Evolutionary conservation across 2,329 filamentous ascomycete species (phyloP).

Genomic region (Sarocladium kiliense): DNA sequence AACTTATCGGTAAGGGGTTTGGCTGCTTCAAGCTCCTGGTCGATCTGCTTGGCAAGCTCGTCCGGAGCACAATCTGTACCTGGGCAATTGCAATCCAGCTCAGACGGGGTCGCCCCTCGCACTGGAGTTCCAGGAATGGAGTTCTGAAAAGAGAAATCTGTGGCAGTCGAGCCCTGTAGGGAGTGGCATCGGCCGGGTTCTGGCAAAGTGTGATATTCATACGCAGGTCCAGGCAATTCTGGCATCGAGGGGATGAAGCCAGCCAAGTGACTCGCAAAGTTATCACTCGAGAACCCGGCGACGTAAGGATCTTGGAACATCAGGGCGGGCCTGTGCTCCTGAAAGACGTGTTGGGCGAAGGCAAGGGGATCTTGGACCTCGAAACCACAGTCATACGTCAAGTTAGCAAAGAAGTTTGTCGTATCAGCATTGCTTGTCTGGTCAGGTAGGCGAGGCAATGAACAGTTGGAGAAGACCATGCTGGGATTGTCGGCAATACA

Average conservation of each 20-base stretch:
- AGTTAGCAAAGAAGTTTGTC: neutral
- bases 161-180: neutral
- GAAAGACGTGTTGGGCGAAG: slow-evolving; percentile 24
- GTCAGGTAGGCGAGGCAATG: slow-evolving; percentile 19
- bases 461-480: slow-evolving; percentile 20
- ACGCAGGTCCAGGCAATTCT: neutral
- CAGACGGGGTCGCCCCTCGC: slow-evolving; percentile 10
- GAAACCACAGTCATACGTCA: slow-evolving; percentile 20
- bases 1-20: slow-evolving; percentile 19
- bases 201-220: neutral
- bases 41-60: slow-evolving; percentile 11
- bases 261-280: neutral
- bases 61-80: slow-evolving; percentile 12
- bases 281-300: neutral
- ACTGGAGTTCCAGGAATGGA: slow-evolving; percentile 5
- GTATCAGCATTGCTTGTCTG: slow-evolving; percentile 9
- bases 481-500: slow-evolving; percentile 23
- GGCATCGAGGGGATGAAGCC: slow-evolving; percentile 7
- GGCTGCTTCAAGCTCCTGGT: neutral
- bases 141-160: slow-evolving; percentile 5
- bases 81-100: slow-evolving; percentile 9
- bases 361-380: slow-evolving; percentile 20
- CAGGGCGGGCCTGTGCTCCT: slow-evolving; percentile 18
- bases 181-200: slow-evolving; percentile 6
- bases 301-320: slow-evolving; percentile 5